These are phyloP conservation scores for Metschnikowia orientalis DNA, from an alignment of 805 yeast genomes.

Conservation along the genomic window DNA sequence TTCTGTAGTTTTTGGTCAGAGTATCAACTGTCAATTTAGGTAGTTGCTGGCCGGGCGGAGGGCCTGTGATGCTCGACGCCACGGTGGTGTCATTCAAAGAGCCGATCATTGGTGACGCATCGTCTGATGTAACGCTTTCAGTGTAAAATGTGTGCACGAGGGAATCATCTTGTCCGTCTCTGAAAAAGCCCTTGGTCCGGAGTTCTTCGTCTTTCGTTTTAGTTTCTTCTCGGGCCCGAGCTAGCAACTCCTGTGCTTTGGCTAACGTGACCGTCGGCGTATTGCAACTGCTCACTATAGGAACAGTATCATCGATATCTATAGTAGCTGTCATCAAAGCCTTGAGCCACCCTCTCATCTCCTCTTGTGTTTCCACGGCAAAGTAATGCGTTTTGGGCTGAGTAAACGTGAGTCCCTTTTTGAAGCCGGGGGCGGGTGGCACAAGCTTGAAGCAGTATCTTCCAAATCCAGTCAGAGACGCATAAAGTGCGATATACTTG, in stretches of 20 bases:
- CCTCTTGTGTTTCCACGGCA: conserved; percentile 88
- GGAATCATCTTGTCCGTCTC: conserved; percentile 22
- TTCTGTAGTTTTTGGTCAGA: conserved; percentile 18
- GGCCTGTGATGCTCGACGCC: conserved; percentile 20
- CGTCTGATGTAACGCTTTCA: conserved; percentile 18
- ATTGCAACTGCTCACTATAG: conserved; percentile 86
- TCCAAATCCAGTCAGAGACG: conserved; percentile 93
- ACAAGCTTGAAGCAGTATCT: conserved; percentile 84
- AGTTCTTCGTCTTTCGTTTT: conserved; percentile 49
- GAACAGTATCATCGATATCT: conserved; percentile 88
- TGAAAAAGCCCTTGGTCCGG: conserved; percentile 37
- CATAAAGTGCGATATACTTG: conserved; percentile 78
- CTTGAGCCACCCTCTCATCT: conserved; percentile 93
- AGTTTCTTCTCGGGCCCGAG: conserved; percentile 76
- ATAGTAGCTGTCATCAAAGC: conserved; percentile 94
- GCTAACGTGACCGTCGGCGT: conserved; percentile 92
- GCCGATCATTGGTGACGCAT: conserved; percentile 28
- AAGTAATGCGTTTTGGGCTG: conserved; percentile 94
- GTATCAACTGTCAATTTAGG: conserved; percentile 36
- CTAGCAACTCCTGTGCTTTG: conserved; percentile 80
- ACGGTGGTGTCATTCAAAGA: conserved; percentile 32
- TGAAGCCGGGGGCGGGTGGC: conserved; percentile 97
- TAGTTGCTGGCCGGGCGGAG: conserved; percentile 7
- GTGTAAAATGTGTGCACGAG: conserved; percentile 8
- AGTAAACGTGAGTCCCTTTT: conserved; percentile 91